Percentiles rank a stretch among this genome's conserved stretches.
Evolutionary conservation across 495 filamentous ascomycete genomes (phyloP).

Genomic region (Penicillium silybi): DNA sequence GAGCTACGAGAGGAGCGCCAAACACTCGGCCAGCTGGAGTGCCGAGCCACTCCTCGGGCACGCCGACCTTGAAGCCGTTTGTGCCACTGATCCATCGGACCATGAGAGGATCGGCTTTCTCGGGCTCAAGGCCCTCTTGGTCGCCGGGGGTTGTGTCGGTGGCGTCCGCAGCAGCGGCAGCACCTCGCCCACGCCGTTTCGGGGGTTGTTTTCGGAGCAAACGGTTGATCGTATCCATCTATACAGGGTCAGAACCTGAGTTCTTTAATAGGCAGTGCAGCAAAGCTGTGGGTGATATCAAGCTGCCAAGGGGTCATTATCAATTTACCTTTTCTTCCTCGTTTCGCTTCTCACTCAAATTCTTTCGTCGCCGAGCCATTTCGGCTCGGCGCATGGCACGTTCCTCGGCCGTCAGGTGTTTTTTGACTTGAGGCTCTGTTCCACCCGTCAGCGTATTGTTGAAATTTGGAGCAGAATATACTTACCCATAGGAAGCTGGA

Average conservation of each 20-base stretch:
- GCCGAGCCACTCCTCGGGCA: slow-evolving; percentile 80
- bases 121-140: slow-evolving; percentile 50
- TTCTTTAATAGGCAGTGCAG: background rate
- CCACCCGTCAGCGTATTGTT: slow-evolving; percentile 10
- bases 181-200: slow-evolving; percentile 59
- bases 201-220: slow-evolving; percentile 93
- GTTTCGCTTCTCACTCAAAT: slow-evolving; percentile 95
- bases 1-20: slow-evolving; percentile 23
- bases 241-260: background rate
- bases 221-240: slow-evolving; percentile 98
- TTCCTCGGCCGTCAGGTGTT: slow-evolving; percentile 88
- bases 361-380: slow-evolving; percentile 92
- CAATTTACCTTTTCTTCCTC: slow-evolving; percentile 89
- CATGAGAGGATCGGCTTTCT: slow-evolving; percentile 63
- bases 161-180: slow-evolving; percentile 43
- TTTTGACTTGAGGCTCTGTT: slow-evolving; percentile 88
- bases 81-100: slow-evolving; percentile 75
- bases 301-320: background rate
- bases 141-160: slow-evolving; percentile 49
- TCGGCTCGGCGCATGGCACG: slow-evolving; percentile 91
- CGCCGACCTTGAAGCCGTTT: slow-evolving; percentile 61
- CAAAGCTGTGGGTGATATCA: background rate
- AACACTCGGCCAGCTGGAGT: slow-evolving; percentile 66
- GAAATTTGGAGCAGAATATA: background rate
- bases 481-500: slow-evolving; percentile 83